Evolutionary conservation across 306 rosid genomes (phyloP), one percentile per base, ranked within the genome.

Genomic region (Vachellia collinsii): DNA sequence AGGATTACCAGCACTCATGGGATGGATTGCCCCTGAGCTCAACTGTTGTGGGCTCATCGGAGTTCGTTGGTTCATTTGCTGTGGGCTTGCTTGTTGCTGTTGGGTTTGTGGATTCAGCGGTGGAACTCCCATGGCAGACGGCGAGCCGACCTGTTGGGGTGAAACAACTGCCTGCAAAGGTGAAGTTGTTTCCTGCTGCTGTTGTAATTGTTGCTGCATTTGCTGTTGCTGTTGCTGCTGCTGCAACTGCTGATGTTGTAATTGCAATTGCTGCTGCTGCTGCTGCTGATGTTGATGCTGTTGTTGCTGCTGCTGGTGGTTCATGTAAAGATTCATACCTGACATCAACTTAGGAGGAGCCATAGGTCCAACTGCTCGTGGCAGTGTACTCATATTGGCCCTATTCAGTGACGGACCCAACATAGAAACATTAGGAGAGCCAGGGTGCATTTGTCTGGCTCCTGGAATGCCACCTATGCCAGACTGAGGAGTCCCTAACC

Each of bases 41-140:
- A 95, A 76, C 66, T 91, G 90, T 69, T 90, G 97, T 0, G 98
- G 99, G 80, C 99, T 95, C 99, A 95, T 90, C 0, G 98, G 98
- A 85, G 98, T 95, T 82, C 98, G 83, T 81, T 95, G 99, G 85
- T 82, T 90, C 93, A 91, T 87, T 82, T 89, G 98, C 88, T 95
- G 99, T 19, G 98, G 98, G 82, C 96, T 93, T 46, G 87, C 76
- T 70, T 93, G 97, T 80, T 91, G 98, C 83, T 83, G 92, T 42
- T 88, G 92, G 37, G 83, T 37, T 80, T 95, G 99, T 74, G 87
- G 98, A 81, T 79, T 92, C 85, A 89, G 43, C 39, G 92, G 91
- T 56, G 93, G 85, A 77, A 93, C 91, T 84, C 92, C 99, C 84
- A 91, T 79, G 39, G 97, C 84, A 39, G 98, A 96, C 10, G 98